Base-by-base conservation (phyloP, 441 rosid genomes). In the Brassica hybrid region DNA sequence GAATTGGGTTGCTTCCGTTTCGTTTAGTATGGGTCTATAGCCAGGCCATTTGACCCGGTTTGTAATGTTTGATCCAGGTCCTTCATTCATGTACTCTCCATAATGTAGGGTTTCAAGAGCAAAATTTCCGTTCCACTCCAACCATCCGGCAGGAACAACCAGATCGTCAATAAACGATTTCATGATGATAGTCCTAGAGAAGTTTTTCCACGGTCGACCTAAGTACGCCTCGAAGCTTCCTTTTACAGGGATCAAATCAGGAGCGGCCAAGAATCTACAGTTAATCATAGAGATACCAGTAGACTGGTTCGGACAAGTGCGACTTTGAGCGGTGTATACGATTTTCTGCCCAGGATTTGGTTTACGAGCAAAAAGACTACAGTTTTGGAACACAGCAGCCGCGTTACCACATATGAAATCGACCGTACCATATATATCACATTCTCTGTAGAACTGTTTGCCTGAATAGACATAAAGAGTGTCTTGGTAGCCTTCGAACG, bases 21-120 rank as follows among this genome's bases (percentile, higher is more conserved):
- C 79, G 17, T 66, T 64, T n/a, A n/a, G n/a, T 3, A 86, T 83
- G 11, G 76, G 78, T 36, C 69, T 71, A 32, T 76, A 88, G 66
- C 90, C 88, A 12, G 88, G 76, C 92, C 92, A 88, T n/a, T 75
- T 72, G 56, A 88, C 89, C 58, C 92, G 80, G 9, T 64, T 65
- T 1, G 76, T 79, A 10, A 84, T 79, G 45, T 79, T 81, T 7
- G 92, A 70, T 14, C 90, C 87, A 1, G 84, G 73, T 0, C 92
- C 90, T 13, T 63, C 56, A 73, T 88, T 88, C 83, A 25, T 60
- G 13, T 85, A 88, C 81, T 88, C 90, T 43, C 86, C 87, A 7
- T 85, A 88, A 69, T 81, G 84, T 1, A 88, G 75, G 0, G 86
- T 85, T 19, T 43, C 59, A 65, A 86, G 61, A 3, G 82, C 86